phyloP scores from a whole-genome alignment of 1,284 basidiomycete species.

The Fomitopsis palustris region DNA sequence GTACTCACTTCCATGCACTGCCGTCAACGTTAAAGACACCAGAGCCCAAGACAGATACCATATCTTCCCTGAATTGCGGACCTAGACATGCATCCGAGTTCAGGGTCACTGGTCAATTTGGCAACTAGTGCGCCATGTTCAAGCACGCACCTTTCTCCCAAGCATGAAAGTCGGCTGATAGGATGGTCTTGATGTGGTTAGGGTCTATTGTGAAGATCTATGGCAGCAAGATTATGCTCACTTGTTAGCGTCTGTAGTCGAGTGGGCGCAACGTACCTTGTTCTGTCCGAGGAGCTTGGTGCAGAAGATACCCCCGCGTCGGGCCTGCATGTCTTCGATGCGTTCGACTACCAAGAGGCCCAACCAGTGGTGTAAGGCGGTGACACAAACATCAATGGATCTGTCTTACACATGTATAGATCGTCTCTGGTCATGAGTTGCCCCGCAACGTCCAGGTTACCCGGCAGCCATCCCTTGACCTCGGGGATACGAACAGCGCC shows the following conservation, averaged over 20 bases:
- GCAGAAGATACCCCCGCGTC: neutral
- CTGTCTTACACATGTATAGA: neutral
- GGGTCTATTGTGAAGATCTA: constrained; percentile 29
- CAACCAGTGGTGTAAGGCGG: too few relatives aligned
- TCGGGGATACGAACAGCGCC: neutral
- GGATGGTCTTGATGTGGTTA: constrained; percentile 29
- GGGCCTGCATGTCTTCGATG: neutral
- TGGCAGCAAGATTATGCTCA: neutral
- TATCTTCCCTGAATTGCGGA: constrained; percentile 13
- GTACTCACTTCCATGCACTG: constrained; percentile 4
- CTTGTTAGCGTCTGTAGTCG: neutral
- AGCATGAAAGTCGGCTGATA: constrained; percentile 27
- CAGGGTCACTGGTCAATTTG: too few relatives aligned
- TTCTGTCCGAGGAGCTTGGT: neutral
- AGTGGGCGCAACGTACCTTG: neutral
- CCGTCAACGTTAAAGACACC: constrained; percentile 40
- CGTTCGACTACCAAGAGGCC: neutral
- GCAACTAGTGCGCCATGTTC: too few relatives aligned
- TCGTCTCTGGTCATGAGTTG: neutral
- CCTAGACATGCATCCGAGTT: constrained; percentile 8
- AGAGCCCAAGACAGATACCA: constrained; percentile 28
- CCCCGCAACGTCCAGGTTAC: neutral
- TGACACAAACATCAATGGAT: too few relatives aligned
- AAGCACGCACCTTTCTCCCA: constrained; percentile 29
- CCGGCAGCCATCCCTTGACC: neutral